Base-by-base conservation (phyloP, 768 basidiomycete species). In the Tylopilus balloui region DNA sequence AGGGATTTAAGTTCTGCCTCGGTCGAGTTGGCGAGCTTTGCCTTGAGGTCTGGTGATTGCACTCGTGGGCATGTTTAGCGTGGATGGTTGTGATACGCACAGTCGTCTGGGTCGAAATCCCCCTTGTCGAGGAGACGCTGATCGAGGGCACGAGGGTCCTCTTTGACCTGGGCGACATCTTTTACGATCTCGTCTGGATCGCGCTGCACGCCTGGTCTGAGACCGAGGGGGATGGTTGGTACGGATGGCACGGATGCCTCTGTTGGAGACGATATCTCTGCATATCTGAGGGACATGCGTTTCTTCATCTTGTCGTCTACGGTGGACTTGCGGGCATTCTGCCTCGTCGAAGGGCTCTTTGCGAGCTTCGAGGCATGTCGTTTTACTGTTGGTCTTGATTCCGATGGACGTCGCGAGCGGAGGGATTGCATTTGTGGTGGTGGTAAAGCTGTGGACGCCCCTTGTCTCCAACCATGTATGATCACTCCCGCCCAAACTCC, bases 261-360 rank as follows among this genome's bases (percentile, higher is more conserved):
- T 3, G 81, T 83, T 6, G 86, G 87, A n/a, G 77, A 72, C 1
- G 86, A 86, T 47, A 90, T 86, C 56, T 89, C 88, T 32, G 87
- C 90, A 78, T 89, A 96, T 65, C 93, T 84, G 79, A 86, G 88
- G 14, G 92, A 93, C 84, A 96, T 86, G 62, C 94, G 87, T 70
- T 92, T 92, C 79, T 92, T 92, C 69, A 96, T 92, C 73, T 88
- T 92, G 77, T 94, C 94, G 66, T 92, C 78, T 51, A 84, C 77
- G 48, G 67, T 51, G 8, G 69, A 69, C 19, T 63, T 83, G 63
- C 76, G 74, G 5, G 68, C 68, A 63, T 77, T 76, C 54, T 75
- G 66, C 57, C 73, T 58, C 9, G 43, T 53, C 4, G 67, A 51
- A 6, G 58, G 47, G 0, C 41, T 6, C 55, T 66, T 69, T 54